Base-by-base conservation (phyloP, 1,284 basidiomycete genomes). In the Tetrapyrgos nigripes region DNA sequence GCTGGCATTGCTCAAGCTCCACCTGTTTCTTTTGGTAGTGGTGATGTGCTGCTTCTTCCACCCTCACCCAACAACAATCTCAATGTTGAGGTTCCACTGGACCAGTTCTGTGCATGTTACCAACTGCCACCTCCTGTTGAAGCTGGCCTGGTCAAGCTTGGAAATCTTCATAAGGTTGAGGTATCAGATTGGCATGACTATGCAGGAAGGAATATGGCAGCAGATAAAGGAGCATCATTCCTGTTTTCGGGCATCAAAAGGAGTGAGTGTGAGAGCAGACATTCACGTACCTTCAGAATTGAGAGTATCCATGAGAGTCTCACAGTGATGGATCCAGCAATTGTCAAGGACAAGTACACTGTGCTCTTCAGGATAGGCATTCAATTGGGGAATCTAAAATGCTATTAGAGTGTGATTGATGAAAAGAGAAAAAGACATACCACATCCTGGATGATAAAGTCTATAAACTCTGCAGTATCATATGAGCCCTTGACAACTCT, bases 401-500 rank as follows among this genome's bases (percentile, higher is more conserved):
- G n/a, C 14, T 46, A 17, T 9, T 8, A 21, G n/a, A n/a, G 4
- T 26, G 21, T 14, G 14, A 45, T n/a, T 9, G 17, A 37, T 29
- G 31, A 31, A 24, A 27, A 48, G 13, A 26, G 21, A 49, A 21
- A 14, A 40, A 40, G 11, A 63, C 66, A 6, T 49, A 72, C 72
- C 47, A 73, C 65, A 56, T 70, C 55, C n/a, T 70, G 62, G 1
- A 56, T 50, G 47, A 73, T 64, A 31, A 68, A 72, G 29, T 68
- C 51, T 40, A 63, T 60, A 56, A 73, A 73, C 10, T 56, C 54
- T 2, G 60, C 54, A 11, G 60, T 44, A 31, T 69, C 64, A 37
- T 70, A 52, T 3, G 70, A 74, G 8, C 70, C 72, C 40, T 65
- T 62, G 1, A 74, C 60, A 13, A 68, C 66, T 27, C 59, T 58